phyloP scores from a whole-genome alignment of 2,329 filamentous ascomycete genomes.

The Sordariomycetes sp. region DNA sequence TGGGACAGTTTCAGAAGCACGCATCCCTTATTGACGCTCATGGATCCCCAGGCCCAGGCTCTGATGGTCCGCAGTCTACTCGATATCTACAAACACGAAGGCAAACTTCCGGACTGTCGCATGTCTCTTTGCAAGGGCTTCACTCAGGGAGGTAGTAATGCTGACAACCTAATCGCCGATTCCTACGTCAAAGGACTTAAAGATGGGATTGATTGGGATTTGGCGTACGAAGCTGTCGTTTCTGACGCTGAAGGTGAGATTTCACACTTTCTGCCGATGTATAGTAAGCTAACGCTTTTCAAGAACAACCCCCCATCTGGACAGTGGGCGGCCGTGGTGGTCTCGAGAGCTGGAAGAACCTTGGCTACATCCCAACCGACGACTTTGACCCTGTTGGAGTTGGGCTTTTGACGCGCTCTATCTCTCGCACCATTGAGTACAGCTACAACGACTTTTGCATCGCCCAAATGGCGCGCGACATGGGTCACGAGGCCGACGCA shows the following conservation, averaged over 20 bases:
- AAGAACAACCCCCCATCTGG: conserved; percentile 54
- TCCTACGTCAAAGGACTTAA: conserved; percentile 62
- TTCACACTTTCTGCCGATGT: too few species aligned
- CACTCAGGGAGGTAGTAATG: conserved; percentile 70
- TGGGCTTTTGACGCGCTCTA: conserved; percentile 57
- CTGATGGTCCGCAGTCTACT: conserved; percentile 63
- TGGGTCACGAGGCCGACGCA: conserved; percentile 41
- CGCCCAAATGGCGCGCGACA: conserved; percentile 52
- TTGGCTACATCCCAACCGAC: conserved; percentile 64
- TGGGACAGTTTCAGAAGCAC: conserved; percentile 69
- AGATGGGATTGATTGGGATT: conserved; percentile 56
- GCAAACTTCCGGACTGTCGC: conserved; percentile 65
- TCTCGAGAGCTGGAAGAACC: conserved; percentile 58
- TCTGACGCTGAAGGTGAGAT: conserved; percentile 62
- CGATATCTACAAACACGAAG: conserved; percentile 61
- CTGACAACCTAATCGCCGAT: conserved; percentile 62
- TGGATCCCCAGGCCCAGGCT: conserved; percentile 59
- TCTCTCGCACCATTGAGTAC: conserved; percentile 70
- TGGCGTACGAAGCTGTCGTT: conserved; percentile 63
- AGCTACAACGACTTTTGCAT: conserved; percentile 62
- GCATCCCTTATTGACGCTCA: conserved; percentile 63
- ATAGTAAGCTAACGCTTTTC: too few species aligned
- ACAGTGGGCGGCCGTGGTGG: conserved; percentile 63
- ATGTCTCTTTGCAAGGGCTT: conserved; percentile 71
- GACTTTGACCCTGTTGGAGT: conserved; percentile 55